Base-by-base conservation (phyloP, 768 basidiomycete genomes). In the Zangia roseola region DNA sequence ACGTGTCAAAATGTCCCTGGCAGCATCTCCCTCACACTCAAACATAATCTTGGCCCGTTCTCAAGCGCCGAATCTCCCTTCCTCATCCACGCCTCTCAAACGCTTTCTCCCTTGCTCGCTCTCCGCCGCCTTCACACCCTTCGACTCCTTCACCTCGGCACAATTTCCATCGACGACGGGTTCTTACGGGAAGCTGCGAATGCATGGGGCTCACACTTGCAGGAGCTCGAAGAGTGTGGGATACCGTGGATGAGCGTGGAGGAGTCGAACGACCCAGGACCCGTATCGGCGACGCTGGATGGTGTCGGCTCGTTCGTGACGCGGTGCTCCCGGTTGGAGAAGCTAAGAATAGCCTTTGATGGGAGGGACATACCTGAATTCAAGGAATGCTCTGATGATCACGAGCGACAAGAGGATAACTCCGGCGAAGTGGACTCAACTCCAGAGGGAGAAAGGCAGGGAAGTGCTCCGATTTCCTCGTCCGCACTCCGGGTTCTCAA, bases 211-310 rank as follows among this genome's bases (percentile, higher is more conserved):
- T 21, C 40, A 4, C 53, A 58, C 31, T 47, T 67, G 16, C 61
- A 61, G 17, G 63, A 61, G n/a, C 46, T 67, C 1, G 54, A 58
- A 28, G 57, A 68, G 38, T 58, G 57, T 14, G 60, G 65, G 21
- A 52, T 67, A 35, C 59, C 64, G n/a, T 67, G 67, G 65, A 45
- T 50, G 7, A 47, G 56, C 8, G 40, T 52, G 10, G 53, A 62
- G 0, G 61, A 58, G 7, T 51, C 53, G 21, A 43, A 34, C 4
- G 44, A 40, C 8, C 26, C 54, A 2, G 48, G 51, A 10, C 48
- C 33, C 25, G 41, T 52, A 24, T 40, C 52, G 2, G 56, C 57
- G 31, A 65, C 63, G 10, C 53, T 66, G 5, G 47, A 50, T 7
- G 56, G 66, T 14, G 10, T 66, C 8, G 59, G 63, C 6, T 49